Percentiles rank a stretch among this genome's conserved stretches.
Conservation (phyloP, 2,329 filamentous ascomycete species). For the Epichloe scottii region DNA sequence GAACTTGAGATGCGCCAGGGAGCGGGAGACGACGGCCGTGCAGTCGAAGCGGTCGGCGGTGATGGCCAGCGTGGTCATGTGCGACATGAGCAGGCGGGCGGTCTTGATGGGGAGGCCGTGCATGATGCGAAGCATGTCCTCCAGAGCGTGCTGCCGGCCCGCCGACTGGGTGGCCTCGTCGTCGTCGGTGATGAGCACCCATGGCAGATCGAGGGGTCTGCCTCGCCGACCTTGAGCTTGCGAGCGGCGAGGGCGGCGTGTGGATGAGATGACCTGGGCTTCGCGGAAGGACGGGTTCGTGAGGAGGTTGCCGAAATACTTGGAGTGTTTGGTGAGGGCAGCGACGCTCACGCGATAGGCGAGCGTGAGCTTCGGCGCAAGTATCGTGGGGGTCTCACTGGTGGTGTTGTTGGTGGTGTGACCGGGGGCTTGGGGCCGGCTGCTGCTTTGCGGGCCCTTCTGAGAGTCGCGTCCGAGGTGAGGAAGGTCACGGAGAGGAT, state of each 20-base stretch:
- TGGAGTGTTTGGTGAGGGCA: constrained; percentile 46
- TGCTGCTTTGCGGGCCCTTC: constrained; percentile 28
- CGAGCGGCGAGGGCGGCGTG: constrained; percentile 36
- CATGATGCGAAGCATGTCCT: constrained; percentile 54
- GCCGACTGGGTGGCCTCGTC: constrained; percentile 52
- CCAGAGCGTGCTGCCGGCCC: constrained; percentile 48
- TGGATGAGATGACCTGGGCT: constrained; percentile 38
- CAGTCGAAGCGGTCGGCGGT: constrained; percentile 66
- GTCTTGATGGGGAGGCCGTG: constrained; percentile 40
- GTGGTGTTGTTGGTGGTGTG: not conserved
- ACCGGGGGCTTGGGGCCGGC: constrained; percentile 17
- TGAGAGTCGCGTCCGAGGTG: constrained; percentile 39
- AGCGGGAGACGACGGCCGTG: constrained; percentile 38
- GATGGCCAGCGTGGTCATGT: constrained; percentile 54
- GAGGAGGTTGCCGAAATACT: constrained; percentile 58
- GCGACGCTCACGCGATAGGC: constrained; percentile 49
- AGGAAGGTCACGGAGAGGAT: constrained; percentile 55
- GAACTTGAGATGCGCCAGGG: constrained; percentile 37
- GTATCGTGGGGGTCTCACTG: constrained; percentile 10
- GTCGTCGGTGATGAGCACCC: constrained; percentile 52
- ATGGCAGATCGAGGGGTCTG: constrained; percentile 43
- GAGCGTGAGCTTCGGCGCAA: constrained; percentile 26
- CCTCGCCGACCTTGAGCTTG: constrained; percentile 35
- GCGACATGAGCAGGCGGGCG: constrained; percentile 37
- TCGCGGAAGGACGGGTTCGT: constrained; percentile 52